Evolutionary conservation across 1,284 basidiomycete genomes (phyloP), one percentile per base, ranked within the genome.

Genomic region (Pseudozyma pruni): DNA sequence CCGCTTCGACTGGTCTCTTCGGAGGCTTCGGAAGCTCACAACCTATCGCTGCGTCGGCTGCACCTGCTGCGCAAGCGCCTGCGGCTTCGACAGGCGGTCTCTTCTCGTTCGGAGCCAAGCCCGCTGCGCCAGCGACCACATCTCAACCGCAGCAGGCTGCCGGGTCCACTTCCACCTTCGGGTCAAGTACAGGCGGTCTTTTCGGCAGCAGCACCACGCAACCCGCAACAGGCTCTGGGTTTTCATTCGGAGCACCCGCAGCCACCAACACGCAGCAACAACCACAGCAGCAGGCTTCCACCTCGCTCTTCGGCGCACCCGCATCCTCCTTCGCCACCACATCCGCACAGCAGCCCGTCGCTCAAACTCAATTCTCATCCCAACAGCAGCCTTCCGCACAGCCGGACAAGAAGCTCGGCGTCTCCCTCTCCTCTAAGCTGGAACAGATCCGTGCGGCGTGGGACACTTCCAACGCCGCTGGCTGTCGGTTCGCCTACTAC

Each of bases 401-500:
- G 29, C 59, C 57, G 5, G 73, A 80, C 46, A 74, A 73, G 49
- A 75, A 75, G 43, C 62, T 81, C 11, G 80, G 80, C 13, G 29
- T 51, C 4, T 52, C 64, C 8, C 62, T 81, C 10, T 56, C 68
- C 3, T 23, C 61, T 20, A 72, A 75, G 39, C 50, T 81, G 13
- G 79, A 78, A 46, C 72, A 70, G 19, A 75, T 81, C 33, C 68
- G 72, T 14, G 54, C 71, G 14, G 76, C 78, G 6, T 81, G 77
- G 77, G 74, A 81, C 33, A 75, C 73, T 4, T 49, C 50, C 52
- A 76, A 81, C 42, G 56, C 79, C 2, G 61, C 72, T 1, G 73
- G 64, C 13, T 81, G 80, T 34, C 71, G 69, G 2, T 81, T 81
- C 53, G 69, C 39, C 44, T 72, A 72, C 52, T 80, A 80, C 59